Evolutionary conservation across 2,329 filamentous ascomycete genomes (phyloP).

Genomic region (Colletotrichum caudatum): DNA sequence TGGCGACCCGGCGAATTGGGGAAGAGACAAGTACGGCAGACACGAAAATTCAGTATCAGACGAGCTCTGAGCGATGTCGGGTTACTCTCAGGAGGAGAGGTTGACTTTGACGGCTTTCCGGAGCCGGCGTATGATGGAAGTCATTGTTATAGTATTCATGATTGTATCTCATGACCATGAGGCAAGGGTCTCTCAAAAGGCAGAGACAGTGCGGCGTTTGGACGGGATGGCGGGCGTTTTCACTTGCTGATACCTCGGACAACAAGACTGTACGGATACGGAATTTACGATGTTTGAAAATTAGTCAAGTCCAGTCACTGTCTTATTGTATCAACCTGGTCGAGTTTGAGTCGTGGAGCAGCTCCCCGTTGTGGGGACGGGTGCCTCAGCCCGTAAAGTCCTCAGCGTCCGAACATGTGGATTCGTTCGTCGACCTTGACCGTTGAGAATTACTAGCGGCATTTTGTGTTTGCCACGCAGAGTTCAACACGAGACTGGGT

Average conservation of each 20-base stretch:
- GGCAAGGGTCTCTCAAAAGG: background rate
- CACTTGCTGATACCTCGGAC: background rate
- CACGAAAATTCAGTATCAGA: slow-evolving; percentile 35
- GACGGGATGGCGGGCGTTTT: background rate
- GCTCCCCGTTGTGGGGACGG: background rate
- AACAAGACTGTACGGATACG: background rate
- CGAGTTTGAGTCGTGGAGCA: background rate
- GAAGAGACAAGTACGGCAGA: slow-evolving; percentile 56
- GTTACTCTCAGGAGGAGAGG: background rate
- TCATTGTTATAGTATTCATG: background rate
- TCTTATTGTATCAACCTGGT: background rate
- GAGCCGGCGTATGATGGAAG: background rate
- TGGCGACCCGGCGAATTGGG: slow-evolving; percentile 78
- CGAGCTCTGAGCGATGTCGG: slow-evolving; percentile 24
- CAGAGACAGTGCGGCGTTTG: background rate
- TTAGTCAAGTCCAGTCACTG: background rate
- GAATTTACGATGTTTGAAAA: background rate
- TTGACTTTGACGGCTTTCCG: background rate
- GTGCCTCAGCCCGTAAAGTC: background rate
- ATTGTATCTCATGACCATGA: background rate
- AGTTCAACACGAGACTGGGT: background rate
- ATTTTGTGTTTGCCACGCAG: background rate
- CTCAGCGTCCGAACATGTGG: background rate
- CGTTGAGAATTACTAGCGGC: background rate
- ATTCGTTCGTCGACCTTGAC: background rate